Evolutionary conservation across 345 rosid genomes (phyloP).

Genomic region (Abelmoschus esculentus): DNA sequence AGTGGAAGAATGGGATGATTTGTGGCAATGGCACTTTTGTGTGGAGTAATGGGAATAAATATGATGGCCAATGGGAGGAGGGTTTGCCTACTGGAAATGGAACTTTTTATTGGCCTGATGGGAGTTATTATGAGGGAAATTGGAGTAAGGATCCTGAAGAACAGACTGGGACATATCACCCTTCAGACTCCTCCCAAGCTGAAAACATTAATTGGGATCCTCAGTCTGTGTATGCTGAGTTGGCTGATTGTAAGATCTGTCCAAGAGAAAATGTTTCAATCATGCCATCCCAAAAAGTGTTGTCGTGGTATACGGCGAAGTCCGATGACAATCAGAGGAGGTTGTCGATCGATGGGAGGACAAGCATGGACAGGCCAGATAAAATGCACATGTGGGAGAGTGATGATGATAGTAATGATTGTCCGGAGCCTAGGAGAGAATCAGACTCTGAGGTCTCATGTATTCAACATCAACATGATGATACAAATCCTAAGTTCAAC

Average conservation of each 20-base stretch:
- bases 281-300: constrained; percentile 80
- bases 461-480: constrained; percentile 24
- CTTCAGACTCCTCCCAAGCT: constrained; percentile 30
- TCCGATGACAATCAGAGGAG: constrained; percentile 51
- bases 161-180: constrained; percentile 67
- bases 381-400: constrained; percentile 66
- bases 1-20: constrained; percentile 72
- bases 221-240: constrained; percentile 40
- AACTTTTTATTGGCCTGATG: constrained; percentile 66
- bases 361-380: constrained; percentile 64
- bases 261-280: constrained; percentile 56
- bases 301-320: constrained; percentile 69
- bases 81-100: constrained; percentile 74
- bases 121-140: constrained; percentile 71
- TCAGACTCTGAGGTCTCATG: constrained; percentile 44
- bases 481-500: constrained; percentile 22
- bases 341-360: constrained; percentile 76
- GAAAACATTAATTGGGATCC: constrained; percentile 66
- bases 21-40: constrained; percentile 60
- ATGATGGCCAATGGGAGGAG: constrained; percentile 79
- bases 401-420: constrained; percentile 25
- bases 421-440: constrained; percentile 25
- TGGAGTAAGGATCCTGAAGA: constrained; percentile 82
- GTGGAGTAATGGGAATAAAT: constrained; percentile 60
- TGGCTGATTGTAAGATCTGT: constrained; percentile 37